These are phyloP conservation scores for Colletotrichum australisinense DNA, from an alignment of 2,329 filamentous ascomycete species.

Conservation along the genomic window DNA sequence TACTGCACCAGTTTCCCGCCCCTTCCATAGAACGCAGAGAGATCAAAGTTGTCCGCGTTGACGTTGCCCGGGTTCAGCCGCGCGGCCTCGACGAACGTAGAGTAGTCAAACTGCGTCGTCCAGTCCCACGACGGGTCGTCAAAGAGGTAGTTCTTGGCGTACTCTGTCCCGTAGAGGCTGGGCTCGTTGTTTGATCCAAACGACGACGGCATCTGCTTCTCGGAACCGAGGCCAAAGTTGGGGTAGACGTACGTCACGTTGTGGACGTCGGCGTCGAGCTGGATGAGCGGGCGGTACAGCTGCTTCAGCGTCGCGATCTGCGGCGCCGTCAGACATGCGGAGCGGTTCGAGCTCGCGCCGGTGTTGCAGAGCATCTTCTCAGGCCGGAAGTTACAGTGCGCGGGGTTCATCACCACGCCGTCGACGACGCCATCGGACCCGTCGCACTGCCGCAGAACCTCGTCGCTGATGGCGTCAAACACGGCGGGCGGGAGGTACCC, in stretches of 20 bases:
- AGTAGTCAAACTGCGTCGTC: slow-evolving; percentile 48
- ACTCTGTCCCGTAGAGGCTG: slow-evolving; percentile 41
- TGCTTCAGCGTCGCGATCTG: slow-evolving; percentile 51
- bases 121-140: slow-evolving; percentile 52
- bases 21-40: slow-evolving; percentile 50
- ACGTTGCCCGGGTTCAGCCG: slow-evolving; percentile 49
- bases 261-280: slow-evolving; percentile 37
- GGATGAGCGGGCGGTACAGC: slow-evolving; percentile 45
- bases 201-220: slow-evolving; percentile 44
- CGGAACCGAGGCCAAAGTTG: slow-evolving; percentile 59
- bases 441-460: slow-evolving; percentile 60
- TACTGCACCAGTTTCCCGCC: slow-evolving; percentile 59
- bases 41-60: slow-evolving; percentile 53
- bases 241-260: slow-evolving; percentile 48
- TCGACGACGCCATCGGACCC: slow-evolving; percentile 58
- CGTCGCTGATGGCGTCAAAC: slow-evolving; percentile 38
- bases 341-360: slow-evolving; percentile 41
- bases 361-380: slow-evolving; percentile 49
- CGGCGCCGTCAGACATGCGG: slow-evolving; percentile 50
- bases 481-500: slow-evolving; percentile 39
- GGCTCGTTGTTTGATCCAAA: slow-evolving; percentile 37
- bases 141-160: slow-evolving; percentile 53
- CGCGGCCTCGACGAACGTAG: slow-evolving; percentile 36
- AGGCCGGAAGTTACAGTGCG: slow-evolving; percentile 53
- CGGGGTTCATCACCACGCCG: slow-evolving; percentile 56